A percentile compares a stretch with the other conserved stretches of the same genome.
These are phyloP conservation scores for Cunninghamia lanceolata DNA, from an alignment of 75 land plant species.

Conservation along the genomic window DNA sequence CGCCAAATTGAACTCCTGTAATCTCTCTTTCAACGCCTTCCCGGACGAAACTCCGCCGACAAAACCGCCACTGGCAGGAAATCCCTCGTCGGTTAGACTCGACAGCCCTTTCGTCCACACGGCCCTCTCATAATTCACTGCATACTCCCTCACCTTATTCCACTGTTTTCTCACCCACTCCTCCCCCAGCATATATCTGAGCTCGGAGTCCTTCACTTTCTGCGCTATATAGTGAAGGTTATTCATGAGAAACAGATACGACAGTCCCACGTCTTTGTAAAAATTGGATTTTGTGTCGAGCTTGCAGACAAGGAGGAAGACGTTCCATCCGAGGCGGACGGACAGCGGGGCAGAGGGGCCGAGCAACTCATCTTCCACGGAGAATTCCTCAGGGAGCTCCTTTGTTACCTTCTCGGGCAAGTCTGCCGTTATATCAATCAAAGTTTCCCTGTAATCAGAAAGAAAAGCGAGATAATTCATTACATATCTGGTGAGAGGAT, in stretches of 20 bases:
- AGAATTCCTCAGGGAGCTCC: conserved; percentile 9
- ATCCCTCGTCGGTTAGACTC: conserved; percentile 11
- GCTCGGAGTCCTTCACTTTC: conserved; percentile 37
- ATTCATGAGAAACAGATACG: conserved; percentile 58
- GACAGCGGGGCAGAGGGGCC: conserved; percentile 20
- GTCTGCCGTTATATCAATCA: conserved; percentile 50
- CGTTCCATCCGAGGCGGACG: conserved; percentile 54
- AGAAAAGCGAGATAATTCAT: conserved; percentile 72
- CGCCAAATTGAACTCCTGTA: conserved; percentile 49
- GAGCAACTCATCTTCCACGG: neutral
- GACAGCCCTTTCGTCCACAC: conserved; percentile 20
- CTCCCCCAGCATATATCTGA: conserved; percentile 21
- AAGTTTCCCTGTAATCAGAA: conserved; percentile 40
- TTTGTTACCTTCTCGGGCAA: conserved; percentile 9
- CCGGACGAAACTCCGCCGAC: conserved; percentile 24
- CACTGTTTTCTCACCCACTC: conserved; percentile 19
- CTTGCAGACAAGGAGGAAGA: conserved; percentile 54
- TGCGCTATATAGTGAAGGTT: conserved; percentile 52
- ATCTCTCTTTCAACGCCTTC: conserved; percentile 37
- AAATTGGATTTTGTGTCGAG: conserved; percentile 50
- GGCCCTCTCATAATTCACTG: conserved; percentile 14
- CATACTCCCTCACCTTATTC: conserved; percentile 16
- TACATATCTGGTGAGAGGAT: conserved; percentile 57
- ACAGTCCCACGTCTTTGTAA: conserved; percentile 41
- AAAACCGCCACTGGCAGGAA: neutral